Base-by-base conservation (phyloP, 164 flowering plant genomes). In the Dillenia suffruticosa region DNA sequence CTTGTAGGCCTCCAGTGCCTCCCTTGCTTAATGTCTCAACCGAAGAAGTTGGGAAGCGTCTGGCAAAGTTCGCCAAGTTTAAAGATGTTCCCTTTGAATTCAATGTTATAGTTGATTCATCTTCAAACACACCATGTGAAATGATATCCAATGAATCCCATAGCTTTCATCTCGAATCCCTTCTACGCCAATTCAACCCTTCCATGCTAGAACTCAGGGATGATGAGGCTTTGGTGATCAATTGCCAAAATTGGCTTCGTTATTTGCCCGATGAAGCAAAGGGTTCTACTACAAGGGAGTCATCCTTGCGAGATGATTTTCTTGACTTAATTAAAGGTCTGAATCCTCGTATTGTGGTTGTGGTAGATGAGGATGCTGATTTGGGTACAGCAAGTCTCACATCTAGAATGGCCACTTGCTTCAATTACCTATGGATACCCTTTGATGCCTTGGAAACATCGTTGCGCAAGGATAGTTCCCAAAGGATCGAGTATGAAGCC, bases 351-450 rank as follows among this genome's bases (percentile, higher is more conserved):
- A 57, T 85, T 2, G 50, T 85, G 44, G 56, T 74, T 2, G 65
- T 87, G 24, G 91, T 85, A 0, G 96, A 89, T 19, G 96, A 89
- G 68, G 96, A 89, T 56, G 71, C 70, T 0, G 89, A 89, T 67
- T 54, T 84, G 56, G 82, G 77, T 32, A 59, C 69, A 8, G 54
- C 83, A 9, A 82, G 79, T 70, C 79, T 89, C n/a, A 32, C 79
- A 1, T 77, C 89, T 0, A 81, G 96, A 55, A 84, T 86, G 44
- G 64, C 88, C 0, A 32, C 83, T 0, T 79, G 89, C 54, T 81
- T 89, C 67, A 87, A 89, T 63, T 89, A 85, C 44, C 62, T 87
- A 2, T 89, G 96, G 96, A 87, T 89, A 57, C 96, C 89, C 0
- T 87, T 87, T 16, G 92, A 89, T 61, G 86, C 90, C 0, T 66